Evolutionary conservation across 2,329 filamentous ascomycete species (phyloP).

Genomic region (Didymella exigua): DNA sequence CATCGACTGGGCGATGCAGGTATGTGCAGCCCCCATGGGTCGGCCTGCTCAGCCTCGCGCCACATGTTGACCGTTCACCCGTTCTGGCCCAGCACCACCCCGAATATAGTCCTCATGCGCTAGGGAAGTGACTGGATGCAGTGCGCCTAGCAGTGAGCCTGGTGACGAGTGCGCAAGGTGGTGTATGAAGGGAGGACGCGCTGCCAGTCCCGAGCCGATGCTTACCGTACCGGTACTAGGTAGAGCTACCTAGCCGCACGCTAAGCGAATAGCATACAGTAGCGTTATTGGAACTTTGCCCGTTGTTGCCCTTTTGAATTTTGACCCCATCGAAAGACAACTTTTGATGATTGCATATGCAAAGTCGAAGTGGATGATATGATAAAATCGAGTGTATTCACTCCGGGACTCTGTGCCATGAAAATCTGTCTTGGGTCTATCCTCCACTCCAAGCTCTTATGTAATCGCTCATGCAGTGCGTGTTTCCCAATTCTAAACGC

Average conservation of each 20-base stretch:
- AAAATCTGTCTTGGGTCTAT: not conserved
- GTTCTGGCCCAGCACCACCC: not conserved
- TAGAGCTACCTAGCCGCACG: not conserved
- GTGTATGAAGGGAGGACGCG: not conserved
- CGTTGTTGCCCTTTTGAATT: not conserved
- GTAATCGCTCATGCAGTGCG: not conserved
- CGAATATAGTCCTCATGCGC: not conserved
- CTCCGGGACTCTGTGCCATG: not conserved
- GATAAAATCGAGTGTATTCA: not conserved
- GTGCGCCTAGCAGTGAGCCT: not conserved
- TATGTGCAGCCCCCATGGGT: not conserved
- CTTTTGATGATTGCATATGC: not conserved
- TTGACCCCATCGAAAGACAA: not conserved
- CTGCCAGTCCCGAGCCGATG: too few relatives aligned
- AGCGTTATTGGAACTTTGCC: not conserved
- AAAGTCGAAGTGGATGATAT: not conserved
- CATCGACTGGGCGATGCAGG: too few relatives aligned
- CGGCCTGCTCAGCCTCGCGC: not conserved
- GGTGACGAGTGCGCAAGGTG: not conserved
- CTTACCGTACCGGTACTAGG: too few relatives aligned
- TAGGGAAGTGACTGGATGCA: not conserved
- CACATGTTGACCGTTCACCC: not conserved
- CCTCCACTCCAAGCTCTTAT: not conserved
- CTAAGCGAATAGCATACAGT: not conserved
- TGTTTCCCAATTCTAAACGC: conserved; percentile 2